Percentiles rank a stretch among this genome's conserved stretches.
Evolutionary conservation across 352 stramenopile species (phyloP).

Genomic region (Phytopythium litorale): DNA sequence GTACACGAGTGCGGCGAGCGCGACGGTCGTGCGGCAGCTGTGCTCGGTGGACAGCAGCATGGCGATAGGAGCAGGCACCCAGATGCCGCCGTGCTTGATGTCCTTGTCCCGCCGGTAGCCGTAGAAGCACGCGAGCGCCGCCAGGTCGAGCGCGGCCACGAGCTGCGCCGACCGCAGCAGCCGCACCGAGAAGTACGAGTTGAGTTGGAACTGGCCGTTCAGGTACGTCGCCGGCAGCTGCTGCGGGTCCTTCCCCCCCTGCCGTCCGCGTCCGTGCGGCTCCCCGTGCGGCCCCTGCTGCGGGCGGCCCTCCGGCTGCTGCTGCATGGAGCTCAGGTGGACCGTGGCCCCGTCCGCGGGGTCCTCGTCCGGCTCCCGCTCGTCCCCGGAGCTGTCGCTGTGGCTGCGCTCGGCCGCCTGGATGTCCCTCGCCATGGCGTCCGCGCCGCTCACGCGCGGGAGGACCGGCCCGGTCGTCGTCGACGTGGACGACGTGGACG

Average conservation of each 20-base stretch:
- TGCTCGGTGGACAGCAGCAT: slow-evolving; percentile 35
- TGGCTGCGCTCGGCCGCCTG: slow-evolving; percentile 8
- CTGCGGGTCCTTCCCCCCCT: slow-evolving; percentile 16
- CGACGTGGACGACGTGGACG: not conserved
- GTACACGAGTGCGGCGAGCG: slow-evolving; percentile 63
- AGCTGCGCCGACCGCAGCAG: slow-evolving; percentile 58
- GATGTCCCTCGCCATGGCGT: slow-evolving; percentile 13
- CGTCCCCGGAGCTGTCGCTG: slow-evolving; percentile 10
- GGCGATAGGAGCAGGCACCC: slow-evolving; percentile 38
- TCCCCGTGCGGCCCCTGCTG: not conserved
- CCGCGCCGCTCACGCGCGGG: slow-evolving; percentile 5
- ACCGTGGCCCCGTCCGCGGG: slow-evolving; percentile 21
- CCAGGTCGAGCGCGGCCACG: slow-evolving; percentile 49
- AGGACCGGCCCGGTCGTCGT: not conserved
- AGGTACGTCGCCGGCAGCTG: slow-evolving; percentile 39
- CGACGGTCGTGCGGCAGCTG: slow-evolving; percentile 45
- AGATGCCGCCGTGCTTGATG: slow-evolving; percentile 31
- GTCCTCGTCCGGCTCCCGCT: not conserved
- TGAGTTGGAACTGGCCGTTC: slow-evolving; percentile 60
- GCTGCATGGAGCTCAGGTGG: slow-evolving; percentile 30
- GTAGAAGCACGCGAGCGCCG: slow-evolving; percentile 63
- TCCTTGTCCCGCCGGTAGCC: slow-evolving; percentile 27
- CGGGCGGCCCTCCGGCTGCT: not conserved
- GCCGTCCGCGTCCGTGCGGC: not conserved
- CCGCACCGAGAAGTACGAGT: slow-evolving; percentile 78